A percentile compares a stretch with the other conserved stretches of the same genome.
phyloP scores from a whole-genome alignment of 352 stramenopile genomes.

The Phytophthora europaea region DNA sequence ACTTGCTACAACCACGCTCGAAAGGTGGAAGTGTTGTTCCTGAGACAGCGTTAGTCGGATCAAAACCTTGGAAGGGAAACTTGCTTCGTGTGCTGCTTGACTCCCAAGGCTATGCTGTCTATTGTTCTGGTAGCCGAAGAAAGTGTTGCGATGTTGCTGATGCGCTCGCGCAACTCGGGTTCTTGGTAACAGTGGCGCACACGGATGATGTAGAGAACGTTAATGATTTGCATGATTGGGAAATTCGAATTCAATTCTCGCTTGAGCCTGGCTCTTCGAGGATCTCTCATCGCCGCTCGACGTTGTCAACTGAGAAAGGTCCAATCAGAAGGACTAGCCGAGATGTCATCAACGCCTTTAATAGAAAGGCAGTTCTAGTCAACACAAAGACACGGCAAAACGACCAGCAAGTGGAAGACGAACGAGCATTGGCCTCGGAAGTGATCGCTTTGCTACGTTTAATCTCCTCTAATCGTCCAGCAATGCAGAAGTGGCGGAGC shows the following conservation, averaged over 20 bases:
- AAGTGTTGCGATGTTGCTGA: slow-evolving; percentile 52
- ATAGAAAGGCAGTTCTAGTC: slow-evolving; percentile 29
- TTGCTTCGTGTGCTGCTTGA: slow-evolving; percentile 57
- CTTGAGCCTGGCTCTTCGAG: slow-evolving; percentile 62
- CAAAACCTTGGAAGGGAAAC: slow-evolving; percentile 73
- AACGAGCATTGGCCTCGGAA: slow-evolving; percentile 48
- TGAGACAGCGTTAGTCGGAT: slow-evolving; percentile 65
- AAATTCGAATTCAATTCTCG: slow-evolving; percentile 43
- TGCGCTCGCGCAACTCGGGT: slow-evolving; percentile 48
- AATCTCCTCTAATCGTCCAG: slow-evolving; percentile 24
- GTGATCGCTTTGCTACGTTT: slow-evolving; percentile 46
- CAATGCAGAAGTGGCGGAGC: slow-evolving; percentile 38
- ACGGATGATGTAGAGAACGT: slow-evolving; percentile 46
- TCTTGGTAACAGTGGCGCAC: slow-evolving; percentile 58
- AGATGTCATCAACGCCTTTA: slow-evolving; percentile 55
- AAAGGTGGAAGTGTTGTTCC: slow-evolving; percentile 61
- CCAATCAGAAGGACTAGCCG: slow-evolving; percentile 42
- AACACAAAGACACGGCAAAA: slow-evolving; percentile 19
- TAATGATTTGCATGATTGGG: slow-evolving; percentile 60
- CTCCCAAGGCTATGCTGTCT: slow-evolving; percentile 59
- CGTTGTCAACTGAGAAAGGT: slow-evolving; percentile 36
- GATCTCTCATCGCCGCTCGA: slow-evolving; percentile 48
- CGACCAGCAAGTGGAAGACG: slow-evolving; percentile 30
- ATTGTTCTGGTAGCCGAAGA: slow-evolving; percentile 45
- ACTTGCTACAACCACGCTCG: slow-evolving; percentile 69